These are phyloP conservation scores for Ustilago hordei DNA, from an alignment of 1,284 basidiomycete species.

Conservation along the genomic window DNA sequence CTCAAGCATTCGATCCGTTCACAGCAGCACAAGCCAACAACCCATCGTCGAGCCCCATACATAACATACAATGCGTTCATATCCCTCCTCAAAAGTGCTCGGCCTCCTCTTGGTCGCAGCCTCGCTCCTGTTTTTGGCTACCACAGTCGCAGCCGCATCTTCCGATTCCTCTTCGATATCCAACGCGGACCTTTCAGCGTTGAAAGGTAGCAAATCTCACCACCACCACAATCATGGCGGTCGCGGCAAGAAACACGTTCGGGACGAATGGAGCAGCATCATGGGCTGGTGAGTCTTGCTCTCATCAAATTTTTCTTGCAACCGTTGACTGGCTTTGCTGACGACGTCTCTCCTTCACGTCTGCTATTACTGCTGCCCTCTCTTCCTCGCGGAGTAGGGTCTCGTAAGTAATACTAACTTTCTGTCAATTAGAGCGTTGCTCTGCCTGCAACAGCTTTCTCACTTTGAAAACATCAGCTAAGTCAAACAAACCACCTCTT, in stretches of 20 bases:
- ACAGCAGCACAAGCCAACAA: neutral
- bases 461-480: constrained; percentile 31
- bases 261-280: constrained; percentile 55
- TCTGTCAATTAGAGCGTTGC: neutral
- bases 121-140: constrained; percentile 26
- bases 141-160: constrained; percentile 14
- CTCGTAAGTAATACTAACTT: constrained; percentile 35
- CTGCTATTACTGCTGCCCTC: constrained; percentile 12
- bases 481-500: constrained; percentile 23
- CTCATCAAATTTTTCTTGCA: neutral
- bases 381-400: constrained; percentile 34
- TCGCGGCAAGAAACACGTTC: constrained; percentile 17
- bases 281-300: constrained; percentile 52
- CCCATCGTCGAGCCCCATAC: constrained; percentile 1
- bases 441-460: neutral
- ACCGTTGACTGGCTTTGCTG: constrained; percentile 7
- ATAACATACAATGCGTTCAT: constrained; percentile 22
- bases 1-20: neutral
- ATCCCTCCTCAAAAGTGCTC: constrained; percentile 24
- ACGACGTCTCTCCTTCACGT: neutral
- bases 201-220: constrained; percentile 15
- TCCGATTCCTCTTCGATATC: constrained; percentile 12
- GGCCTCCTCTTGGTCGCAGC: constrained; percentile 29
- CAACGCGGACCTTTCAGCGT: constrained; percentile 13
- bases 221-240: constrained; percentile 9